Evolutionary conservation across 2,329 filamentous ascomycete species (phyloP).

Genomic region (Grosmannia serpens): DNA sequence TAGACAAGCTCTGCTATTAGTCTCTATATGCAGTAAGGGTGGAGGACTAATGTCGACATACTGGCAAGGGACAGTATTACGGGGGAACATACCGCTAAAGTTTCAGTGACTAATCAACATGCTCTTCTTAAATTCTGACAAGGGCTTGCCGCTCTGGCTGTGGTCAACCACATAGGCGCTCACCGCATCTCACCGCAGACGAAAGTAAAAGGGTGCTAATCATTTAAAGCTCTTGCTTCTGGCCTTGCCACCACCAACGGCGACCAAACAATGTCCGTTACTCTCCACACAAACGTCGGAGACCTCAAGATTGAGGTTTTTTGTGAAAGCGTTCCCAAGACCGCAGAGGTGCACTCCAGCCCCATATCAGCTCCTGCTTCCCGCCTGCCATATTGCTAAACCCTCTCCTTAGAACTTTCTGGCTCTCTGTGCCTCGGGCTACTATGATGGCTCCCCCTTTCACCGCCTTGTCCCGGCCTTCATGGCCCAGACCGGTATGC

Average conservation of each 20-base stretch:
- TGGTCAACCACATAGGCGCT: not conserved
- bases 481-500: conserved; percentile 68
- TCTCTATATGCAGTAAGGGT: no score
- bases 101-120: not conserved
- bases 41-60: no score
- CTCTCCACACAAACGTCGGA: conserved; percentile 77
- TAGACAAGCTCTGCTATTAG: no score
- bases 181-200: not conserved
- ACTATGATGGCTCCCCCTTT: conserved; percentile 65
- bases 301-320: conserved; percentile 94
- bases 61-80: no score
- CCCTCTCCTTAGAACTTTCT: conserved; percentile 59
- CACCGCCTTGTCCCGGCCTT: conserved; percentile 72
- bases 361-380: not conserved
- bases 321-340: conserved; percentile 88
- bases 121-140: not conserved
- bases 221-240: no score
- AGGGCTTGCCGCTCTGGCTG: not conserved
- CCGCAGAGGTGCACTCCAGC: conserved; percentile 57
- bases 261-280: conserved; percentile 44
- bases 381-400: not conserved
- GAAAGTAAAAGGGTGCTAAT: not conserved
- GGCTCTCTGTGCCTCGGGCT: conserved; percentile 68
- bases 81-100: not conserved
- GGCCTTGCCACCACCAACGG: not conserved